Base-by-base conservation (phyloP, 2,329 filamentous ascomycete genomes). In the Ophiobolus disseminans region DNA sequence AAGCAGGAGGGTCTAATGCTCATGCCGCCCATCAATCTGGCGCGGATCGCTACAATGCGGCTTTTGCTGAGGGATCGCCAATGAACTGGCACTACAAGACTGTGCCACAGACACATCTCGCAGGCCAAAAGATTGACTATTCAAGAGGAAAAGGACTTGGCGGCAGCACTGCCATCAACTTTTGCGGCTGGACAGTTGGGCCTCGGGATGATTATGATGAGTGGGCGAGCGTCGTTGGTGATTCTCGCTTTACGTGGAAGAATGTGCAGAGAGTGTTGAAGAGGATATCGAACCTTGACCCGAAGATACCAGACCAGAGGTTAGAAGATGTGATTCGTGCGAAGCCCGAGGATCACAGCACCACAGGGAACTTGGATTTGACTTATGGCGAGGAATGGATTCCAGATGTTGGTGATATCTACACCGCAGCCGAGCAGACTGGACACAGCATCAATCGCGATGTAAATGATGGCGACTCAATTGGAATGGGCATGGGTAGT, bases 141-240 rank as follows among this genome's bases (percentile, higher is more conserved):
- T 74, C 76, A 22, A 73, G 77, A 13, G 78, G 77, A 22, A 76
- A 75, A 42, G 74, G 78, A 0, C 65, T 81, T 1, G 78, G 79
- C 3, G 79, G 78, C 11, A 76, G 74, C 8, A 76, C 69, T 1
- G 69, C 72, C 0, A 67, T 80, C 30, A 79, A 79, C 48, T 73
- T 76, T 22, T 66, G 64, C 13, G 77, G 80, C 11, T 86, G 76
- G 63, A 80, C 76, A 3, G 57, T 80, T 11, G 84, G 84, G 3
- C 75, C 82, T 2, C 71, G 73, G 3, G 82, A 82, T 42, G 84
- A 87, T 55, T 86, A 82, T 50, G 77, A 86, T 20, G 76, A 81
- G 47, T 85, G 83, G 82, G 82, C 83, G 3, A 66, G 72, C 0
- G 53, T 78, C 3, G 78, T 81, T 0, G 80, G 66, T 0, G 83